Base-by-base conservation (phyloP, 176 grass and related monocot species). In the Musa itinerans region DNA sequence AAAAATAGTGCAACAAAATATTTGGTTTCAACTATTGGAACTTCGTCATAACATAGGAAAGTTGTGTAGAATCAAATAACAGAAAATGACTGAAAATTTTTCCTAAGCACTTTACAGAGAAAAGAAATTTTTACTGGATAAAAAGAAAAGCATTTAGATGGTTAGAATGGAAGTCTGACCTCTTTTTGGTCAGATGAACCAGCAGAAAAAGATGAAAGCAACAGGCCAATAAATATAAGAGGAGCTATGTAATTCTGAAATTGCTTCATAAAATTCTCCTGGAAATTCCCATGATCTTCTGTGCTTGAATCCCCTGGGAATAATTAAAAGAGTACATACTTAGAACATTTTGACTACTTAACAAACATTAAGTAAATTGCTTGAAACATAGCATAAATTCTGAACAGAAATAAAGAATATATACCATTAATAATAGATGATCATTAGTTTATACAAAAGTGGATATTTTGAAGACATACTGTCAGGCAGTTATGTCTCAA, bases 181-280 rank as follows among this genome's bases (percentile, higher is more conserved):
- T 97, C 93, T 84, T 87, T 89, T 65, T 85, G 83, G 2, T 81
- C 76, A 27, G 69, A 71, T 68, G 83, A 81, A 66, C 65, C 20
- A 15, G 64, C 1, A 29, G 83, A 78, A 20, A 88, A 26, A 58
- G 81, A 85, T 76, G 87, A 80, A 55, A 96, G 52, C 50, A 96
- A 65, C 54, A 92, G 13, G 53, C 79, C 85, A 84, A 87, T 7
- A 74, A 92, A 82, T 75, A 92, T 71, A 74, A 88, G 11, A 57
- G 83, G 90, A 78, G 82, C 83, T 77, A 90, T 62, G 54, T 84
- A 72, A 54, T 76, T 86, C 70, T 84, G 72, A 50, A 97, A 83
- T 71, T 89, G 86, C 58, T 84, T 87, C 68, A 69, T 22, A 52
- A 88, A n/a, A 73, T 80, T 77, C 10, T 92, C 83, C 48, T 79